A percentile compares a stretch with the other conserved stretches of the same genome.
Conservation (phyloP, 2,329 filamentous ascomycete genomes). For the Calonectria honghensis region DNA sequence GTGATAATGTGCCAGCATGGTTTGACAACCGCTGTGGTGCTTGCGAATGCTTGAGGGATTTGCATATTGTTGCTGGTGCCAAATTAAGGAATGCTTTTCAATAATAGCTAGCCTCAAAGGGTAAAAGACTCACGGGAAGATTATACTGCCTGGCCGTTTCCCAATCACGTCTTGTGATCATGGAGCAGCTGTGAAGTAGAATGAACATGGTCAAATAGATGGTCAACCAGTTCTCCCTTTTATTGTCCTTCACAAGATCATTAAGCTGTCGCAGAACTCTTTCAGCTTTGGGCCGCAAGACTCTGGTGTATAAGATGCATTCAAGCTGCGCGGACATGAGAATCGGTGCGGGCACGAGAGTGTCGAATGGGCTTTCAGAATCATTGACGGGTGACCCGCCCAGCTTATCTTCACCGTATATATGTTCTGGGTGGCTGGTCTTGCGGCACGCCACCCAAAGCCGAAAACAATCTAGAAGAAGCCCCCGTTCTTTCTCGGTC, state of each 20-base stretch:
- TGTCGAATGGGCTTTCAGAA: background rate
- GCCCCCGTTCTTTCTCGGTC: background rate
- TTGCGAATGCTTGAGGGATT: conserved; percentile 21
- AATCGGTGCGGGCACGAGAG: background rate
- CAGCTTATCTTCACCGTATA: background rate
- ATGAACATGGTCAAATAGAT: conserved; percentile 16
- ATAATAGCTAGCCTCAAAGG: background rate
- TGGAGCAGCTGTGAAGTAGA: conserved; percentile 21
- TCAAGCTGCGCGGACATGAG: background rate
- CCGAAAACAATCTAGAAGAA: background rate
- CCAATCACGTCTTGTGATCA: conserved; percentile 27
- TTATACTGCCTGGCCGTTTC: background rate
- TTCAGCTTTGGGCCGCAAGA: background rate
- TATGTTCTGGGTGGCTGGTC: background rate
- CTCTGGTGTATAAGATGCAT: background rate
- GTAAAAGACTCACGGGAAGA: background rate
- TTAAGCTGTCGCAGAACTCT: background rate
- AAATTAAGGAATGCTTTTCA: background rate
- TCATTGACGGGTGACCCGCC: background rate
- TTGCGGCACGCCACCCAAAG: conserved; percentile 6
- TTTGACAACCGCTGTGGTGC: conserved; percentile 6
- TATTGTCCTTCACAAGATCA: background rate
- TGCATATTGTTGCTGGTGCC: background rate
- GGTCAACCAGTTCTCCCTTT: background rate
- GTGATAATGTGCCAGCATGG: conserved; percentile 24